Base-by-base conservation (phyloP, 225 moss, liverwort and hornwort genomes). In the Straminergon stramineum region DNA sequence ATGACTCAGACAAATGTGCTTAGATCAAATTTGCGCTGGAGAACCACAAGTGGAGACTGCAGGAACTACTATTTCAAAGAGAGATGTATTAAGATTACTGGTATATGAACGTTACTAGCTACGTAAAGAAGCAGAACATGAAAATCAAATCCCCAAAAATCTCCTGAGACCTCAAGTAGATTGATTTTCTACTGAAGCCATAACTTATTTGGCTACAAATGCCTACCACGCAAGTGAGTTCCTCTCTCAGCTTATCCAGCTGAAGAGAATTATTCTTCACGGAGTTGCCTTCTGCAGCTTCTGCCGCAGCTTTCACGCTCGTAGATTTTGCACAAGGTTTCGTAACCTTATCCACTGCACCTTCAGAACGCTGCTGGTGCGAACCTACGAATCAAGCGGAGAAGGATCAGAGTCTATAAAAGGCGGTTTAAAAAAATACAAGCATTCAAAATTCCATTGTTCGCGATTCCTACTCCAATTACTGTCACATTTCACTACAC, bases 201-300 rank as follows among this genome's bases (percentile, higher is more conserved):
- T 21, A 24, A 78, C 67, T 17, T 24, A n/a, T 23, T 70, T 7
- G 73, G 63, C 79, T 87, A 87, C 48, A 80, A 75, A 82, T 58
- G 48, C 94, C 83, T 91, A 98, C 97, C 82, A 96, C 96, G 82
- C 97, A 98, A 58, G 96, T 95, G 60, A 98, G 94, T 89, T 98
- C 97, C 86, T 96, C 97, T 84, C 95, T 88, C 79, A 98, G 67
- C 86, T 96, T 94, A 85, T 96, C 96, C 85, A 96, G 89, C 86
- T 95, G 94, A 64, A 94, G 81, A 82, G 66, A 92, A 94, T 65
- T 88, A 90, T 83, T 90, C 57, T 69, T 92, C 89, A 18, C 90
- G 86, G 74, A 34, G 71, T 67, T 92, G 91, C 67, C 90, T 87
- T 90, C 93, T 62, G 79, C 90, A 30, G 41, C 88, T 87, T 89